Conservation (phyloP, 2,329 filamentous ascomycete genomes). For the Pochonia chlamydosporia region DNA sequence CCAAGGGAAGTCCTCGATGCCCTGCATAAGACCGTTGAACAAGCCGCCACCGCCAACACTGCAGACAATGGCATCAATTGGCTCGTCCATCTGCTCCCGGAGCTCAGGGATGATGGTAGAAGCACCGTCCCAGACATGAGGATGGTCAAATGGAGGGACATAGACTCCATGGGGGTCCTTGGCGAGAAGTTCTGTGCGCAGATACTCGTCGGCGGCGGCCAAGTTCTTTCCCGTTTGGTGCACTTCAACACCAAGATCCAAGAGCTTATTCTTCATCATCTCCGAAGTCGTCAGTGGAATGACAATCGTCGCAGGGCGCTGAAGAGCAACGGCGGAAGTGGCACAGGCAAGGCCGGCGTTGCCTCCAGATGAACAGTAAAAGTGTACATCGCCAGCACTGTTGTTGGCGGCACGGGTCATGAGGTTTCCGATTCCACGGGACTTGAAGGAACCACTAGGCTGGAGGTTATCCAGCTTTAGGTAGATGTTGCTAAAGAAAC, state of each 20-base stretch:
- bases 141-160: constrained; percentile 65
- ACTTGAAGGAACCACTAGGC: constrained; percentile 83
- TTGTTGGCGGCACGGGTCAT: constrained; percentile 40
- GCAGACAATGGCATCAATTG: constrained; percentile 67
- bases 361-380: constrained; percentile 76
- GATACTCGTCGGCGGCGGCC: constrained; percentile 62
- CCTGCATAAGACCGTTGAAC: constrained; percentile 69
- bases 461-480: constrained; percentile 84
- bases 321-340: constrained; percentile 60
- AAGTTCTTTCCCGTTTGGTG: constrained; percentile 63
- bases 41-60: constrained; percentile 77
- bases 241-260: constrained; percentile 62
- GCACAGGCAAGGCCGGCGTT: constrained; percentile 83
- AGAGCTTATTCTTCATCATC: constrained; percentile 67
- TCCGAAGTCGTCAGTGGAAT: constrained; percentile 61
- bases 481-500: constrained; percentile 58
- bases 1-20: constrained; percentile 46
- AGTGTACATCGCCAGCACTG: constrained; percentile 45
- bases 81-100: constrained; percentile 32
- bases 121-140: constrained; percentile 62
- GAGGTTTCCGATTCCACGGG: constrained; percentile 67
- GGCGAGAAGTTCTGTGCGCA: constrained; percentile 52
- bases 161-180: constrained; percentile 52
- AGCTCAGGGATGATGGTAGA: constrained; percentile 51
- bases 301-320: constrained; percentile 66